Percentiles rank a stretch among this genome's conserved stretches.
Conservation (phyloP, 176 grass and related monocot genomes). For the Thinopyrum elongatum region DNA sequence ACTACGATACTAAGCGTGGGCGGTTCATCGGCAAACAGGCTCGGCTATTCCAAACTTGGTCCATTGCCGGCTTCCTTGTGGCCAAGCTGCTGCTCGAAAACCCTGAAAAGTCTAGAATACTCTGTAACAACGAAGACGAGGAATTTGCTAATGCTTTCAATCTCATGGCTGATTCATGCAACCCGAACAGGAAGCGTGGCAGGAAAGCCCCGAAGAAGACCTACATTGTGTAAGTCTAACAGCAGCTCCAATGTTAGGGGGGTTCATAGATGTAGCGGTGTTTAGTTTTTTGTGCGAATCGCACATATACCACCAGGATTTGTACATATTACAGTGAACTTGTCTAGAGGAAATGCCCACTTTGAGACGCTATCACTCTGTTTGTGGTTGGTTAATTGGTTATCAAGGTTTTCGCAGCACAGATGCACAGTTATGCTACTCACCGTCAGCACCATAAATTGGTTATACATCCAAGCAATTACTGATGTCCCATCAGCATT, state of each 20-base stretch:
- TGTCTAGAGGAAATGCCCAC: background rate
- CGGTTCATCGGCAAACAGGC: slow-evolving; percentile 76
- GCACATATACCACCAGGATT: background rate
- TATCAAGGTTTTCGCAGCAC: background rate
- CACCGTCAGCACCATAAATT: no score
- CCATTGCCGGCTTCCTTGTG: slow-evolving; percentile 80
- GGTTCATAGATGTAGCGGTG: background rate
- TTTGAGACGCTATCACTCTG: background rate
- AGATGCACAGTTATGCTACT: no score
- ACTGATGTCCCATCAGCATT: slow-evolving; percentile 12
- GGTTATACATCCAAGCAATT: background rate
- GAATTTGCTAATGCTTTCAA: slow-evolving; percentile 72
- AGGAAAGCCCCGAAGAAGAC: slow-evolving; percentile 66
- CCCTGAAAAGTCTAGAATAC: slow-evolving; percentile 65
- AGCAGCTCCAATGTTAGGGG: background rate
- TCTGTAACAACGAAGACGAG: slow-evolving; percentile 77
- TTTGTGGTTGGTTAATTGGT: background rate
- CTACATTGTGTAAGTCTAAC: slow-evolving; percentile 47
- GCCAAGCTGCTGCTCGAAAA: slow-evolving; percentile 72
- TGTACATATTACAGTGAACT: background rate
- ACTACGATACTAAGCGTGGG: slow-evolving; percentile 77
- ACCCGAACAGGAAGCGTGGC: slow-evolving; percentile 39
- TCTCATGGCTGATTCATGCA: slow-evolving; percentile 48
- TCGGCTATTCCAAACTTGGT: slow-evolving; percentile 74
- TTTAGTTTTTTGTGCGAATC: slow-evolving; percentile 8